Conservation (phyloP, 768 basidiomycete species). For the Suillus decipiens region DNA sequence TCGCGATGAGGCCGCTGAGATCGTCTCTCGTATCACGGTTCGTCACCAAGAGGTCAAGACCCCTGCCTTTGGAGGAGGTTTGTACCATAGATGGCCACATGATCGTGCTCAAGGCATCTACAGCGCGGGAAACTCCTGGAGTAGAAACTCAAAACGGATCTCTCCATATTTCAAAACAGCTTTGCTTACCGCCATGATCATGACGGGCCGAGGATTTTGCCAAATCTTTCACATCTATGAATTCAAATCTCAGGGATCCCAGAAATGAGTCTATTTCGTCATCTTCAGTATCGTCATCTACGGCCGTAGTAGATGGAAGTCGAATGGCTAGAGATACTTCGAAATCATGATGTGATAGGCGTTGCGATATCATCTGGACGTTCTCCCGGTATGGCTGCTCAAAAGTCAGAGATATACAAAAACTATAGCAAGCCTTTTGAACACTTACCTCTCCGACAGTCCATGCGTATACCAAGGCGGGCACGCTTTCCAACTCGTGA, state of each 20-base stretch:
- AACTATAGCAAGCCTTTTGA: background rate
- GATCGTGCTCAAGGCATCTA: constrained; percentile 81
- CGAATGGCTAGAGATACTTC: constrained; percentile 76
- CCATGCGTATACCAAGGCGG: constrained; percentile 80
- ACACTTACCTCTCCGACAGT: constrained; percentile 59
- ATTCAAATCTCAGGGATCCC: constrained; percentile 75
- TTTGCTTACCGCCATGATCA: constrained; percentile 22
- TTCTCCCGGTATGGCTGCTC: constrained; percentile 60
- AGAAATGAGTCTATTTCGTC: constrained; percentile 58
- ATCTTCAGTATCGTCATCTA: constrained; percentile 50
- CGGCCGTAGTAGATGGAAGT: constrained; percentile 36
- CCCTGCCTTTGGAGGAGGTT: constrained; percentile 5
- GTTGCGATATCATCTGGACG: constrained; percentile 48
- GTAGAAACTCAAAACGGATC: background rate
- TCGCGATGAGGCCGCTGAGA: constrained; percentile 10
- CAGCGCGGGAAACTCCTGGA: constrained; percentile 61
- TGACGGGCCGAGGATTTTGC: constrained; percentile 5
- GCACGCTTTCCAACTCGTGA: constrained; percentile 43
- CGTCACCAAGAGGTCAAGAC: background rate
- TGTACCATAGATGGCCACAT: constrained; percentile 85
- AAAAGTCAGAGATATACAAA: background rate
- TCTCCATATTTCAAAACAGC: background rate
- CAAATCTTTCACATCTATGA: constrained; percentile 48
- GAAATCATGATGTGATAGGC: constrained; percentile 53
- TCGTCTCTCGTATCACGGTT: constrained; percentile 3